phyloP scores from a whole-genome alignment of 2,329 filamentous ascomycete genomes.

The Xylariaceae sp. region DNA sequence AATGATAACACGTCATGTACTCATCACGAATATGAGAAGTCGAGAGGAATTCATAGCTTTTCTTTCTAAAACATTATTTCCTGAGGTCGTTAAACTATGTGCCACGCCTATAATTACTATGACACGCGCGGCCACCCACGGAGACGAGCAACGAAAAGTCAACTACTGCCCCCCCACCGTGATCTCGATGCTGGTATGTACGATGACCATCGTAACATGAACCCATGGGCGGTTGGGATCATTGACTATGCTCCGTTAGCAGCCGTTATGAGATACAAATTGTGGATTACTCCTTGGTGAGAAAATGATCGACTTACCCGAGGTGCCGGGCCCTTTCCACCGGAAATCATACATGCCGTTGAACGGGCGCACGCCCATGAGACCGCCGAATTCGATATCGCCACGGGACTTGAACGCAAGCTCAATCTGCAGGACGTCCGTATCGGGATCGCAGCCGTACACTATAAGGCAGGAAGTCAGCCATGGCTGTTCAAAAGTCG shows the following conservation, averaged over 20 bases:
- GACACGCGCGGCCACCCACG: neutral
- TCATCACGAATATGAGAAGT: no score
- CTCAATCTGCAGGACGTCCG: conserved; percentile 38
- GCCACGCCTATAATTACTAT: no score
- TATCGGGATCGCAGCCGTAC: conserved; percentile 41
- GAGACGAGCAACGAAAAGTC: neutral
- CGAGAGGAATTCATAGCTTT: no score
- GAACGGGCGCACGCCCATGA: conserved; percentile 39
- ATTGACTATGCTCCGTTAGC: conserved; percentile 16
- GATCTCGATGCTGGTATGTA: conserved; percentile 2
- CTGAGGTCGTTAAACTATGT: no score
- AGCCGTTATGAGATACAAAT: neutral
- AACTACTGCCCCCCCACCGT: neutral
- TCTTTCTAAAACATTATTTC: no score
- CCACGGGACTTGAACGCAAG: conserved; percentile 35
- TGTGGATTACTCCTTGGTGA: neutral
- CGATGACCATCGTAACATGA: conserved; percentile 17
- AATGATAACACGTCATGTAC: no score
- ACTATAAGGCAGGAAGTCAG: conserved; percentile 5
- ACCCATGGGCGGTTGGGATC: conserved; percentile 20
- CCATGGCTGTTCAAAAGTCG: neutral
- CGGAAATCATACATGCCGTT: conserved; percentile 41
- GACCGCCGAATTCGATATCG: conserved; percentile 32
- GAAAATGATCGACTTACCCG: conserved; percentile 28
- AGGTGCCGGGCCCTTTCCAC: conserved; percentile 40